A percentile compares a stretch with the other conserved stretches of the same genome.
Evolutionary conservation across 306 rosid species (phyloP).

Genomic region (Ziziphus jujuba): DNA sequence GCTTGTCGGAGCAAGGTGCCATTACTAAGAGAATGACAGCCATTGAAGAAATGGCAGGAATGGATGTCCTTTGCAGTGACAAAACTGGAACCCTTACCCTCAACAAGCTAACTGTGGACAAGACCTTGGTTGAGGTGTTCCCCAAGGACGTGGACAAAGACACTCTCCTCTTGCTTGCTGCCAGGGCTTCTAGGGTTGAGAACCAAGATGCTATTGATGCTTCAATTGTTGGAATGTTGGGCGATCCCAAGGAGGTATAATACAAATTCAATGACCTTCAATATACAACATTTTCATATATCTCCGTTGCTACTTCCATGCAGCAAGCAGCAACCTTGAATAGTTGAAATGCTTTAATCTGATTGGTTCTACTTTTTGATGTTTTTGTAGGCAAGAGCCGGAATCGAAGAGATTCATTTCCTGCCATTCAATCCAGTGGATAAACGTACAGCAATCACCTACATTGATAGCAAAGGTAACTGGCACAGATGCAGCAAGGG

Average conservation of each 20-base stretch:
- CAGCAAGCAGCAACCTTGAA: background rate
- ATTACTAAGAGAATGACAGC: constrained; percentile 98
- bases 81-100: constrained; percentile 97
- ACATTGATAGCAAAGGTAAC: constrained; percentile 51
- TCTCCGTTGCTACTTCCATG: too few relatives aligned
- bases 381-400: constrained; percentile 75
- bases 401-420: constrained; percentile 85
- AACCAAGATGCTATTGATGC: constrained; percentile 95
- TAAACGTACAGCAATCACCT: constrained; percentile 87
- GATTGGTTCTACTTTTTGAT: background rate
- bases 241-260: constrained; percentile 83
- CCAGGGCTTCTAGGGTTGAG: constrained; percentile 81
- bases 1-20: constrained; percentile 86
- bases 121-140: constrained; percentile 76
- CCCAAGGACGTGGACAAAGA: constrained; percentile 45
- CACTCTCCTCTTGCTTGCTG: constrained; percentile 55
- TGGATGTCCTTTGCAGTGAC: constrained; percentile 96
- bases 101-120: constrained; percentile 88
- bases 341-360: background rate
- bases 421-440: constrained; percentile 90
- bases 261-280: background rate
- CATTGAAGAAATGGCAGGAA: constrained; percentile 96
- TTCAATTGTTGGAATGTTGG: constrained; percentile 76
- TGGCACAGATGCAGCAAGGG: constrained; percentile 93
- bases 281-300: constrained; percentile 1